Base-by-base conservation (phyloP, 2,329 filamentous ascomycete species). In the Cordyceps farinosa region DNA sequence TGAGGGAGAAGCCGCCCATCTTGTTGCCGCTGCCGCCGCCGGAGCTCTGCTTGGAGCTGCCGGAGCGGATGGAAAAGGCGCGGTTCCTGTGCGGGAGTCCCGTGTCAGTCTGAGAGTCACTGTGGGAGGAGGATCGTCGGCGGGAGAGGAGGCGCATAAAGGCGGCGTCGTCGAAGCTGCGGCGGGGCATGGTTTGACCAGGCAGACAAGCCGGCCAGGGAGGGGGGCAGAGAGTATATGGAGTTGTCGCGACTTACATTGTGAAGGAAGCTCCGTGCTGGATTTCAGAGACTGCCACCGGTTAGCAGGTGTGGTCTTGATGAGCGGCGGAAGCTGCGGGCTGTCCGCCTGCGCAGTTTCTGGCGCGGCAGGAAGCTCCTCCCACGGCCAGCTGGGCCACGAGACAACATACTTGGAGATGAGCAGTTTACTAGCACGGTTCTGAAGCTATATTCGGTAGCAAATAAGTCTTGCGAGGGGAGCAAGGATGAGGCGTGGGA, bases 1-100 rank as follows among this genome's bases (percentile, higher is more conserved):
- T 87, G 80, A 98, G 90, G 64, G 88, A 90, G 80, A 98, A 97
- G 72, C 90, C 87, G 70, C 84, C 38, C 45, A 52, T 59, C 36
- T 57, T 56, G 61, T 30, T 87, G 66, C 74, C 72, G 63, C 79
- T 72, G 53, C 74, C 71, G 69, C 68, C 66, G 72, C 75, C 70
- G 68, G 74, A 73, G 70, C 71, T 69, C 72, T 77, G 74, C 70
- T 74, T 74, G 66, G 74, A 73, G 73, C 85, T 85, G 74, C 84
- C 84, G 65, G 88, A 90, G 70, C 90, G 88, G 72, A 91, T 85
- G 36, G 89, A 92, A 65, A 91, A 83, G 65, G 87, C 85, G 71
- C 90, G 89, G 71, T 90, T 89, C 88, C 88, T 90, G 69, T 42
- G 44, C 13, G 65, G 59, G n/a, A 65, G 58, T 5, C 66, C 51